A percentile compares a stretch with the other conserved stretches of the same genome.
Conservation (phyloP, 495 filamentous ascomycete genomes). For the Schizothecium vesticola region DNA sequence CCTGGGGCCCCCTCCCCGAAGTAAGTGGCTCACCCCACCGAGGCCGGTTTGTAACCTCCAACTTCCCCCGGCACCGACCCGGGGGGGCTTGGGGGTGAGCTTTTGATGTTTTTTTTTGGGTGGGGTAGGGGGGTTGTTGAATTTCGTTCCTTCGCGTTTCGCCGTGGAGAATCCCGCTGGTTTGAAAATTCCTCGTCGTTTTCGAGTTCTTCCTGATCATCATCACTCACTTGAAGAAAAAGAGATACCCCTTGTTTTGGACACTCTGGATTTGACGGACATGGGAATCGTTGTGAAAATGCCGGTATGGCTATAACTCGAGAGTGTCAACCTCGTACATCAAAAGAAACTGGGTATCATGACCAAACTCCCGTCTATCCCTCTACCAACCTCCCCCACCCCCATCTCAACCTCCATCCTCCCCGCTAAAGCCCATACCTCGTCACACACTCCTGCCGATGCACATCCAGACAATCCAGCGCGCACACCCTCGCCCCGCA, state of each 20-base stretch:
- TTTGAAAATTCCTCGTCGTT: too few relatives aligned
- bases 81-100: neutral
- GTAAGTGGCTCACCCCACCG: neutral
- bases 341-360: conserved; percentile 18
- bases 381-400: neutral
- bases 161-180: too few relatives aligned
- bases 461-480: conserved; percentile 70
- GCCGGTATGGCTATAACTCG: neutral
- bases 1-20: too few relatives aligned
- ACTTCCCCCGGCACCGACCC: neutral
- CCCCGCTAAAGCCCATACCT: conserved; percentile 58
- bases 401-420: neutral
- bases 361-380: neutral
- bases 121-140: too few relatives aligned
- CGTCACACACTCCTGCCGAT: conserved; percentile 65
- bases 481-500: conserved; percentile 79
- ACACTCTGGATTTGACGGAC: neutral
- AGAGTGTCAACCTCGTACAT: neutral
- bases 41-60: neutral
- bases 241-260: neutral
- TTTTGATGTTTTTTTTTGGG: neutral
- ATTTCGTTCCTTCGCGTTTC: too few relatives aligned
- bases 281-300: neutral
- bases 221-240: too few relatives aligned
- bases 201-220: too few relatives aligned